Evolutionary conservation across 768 basidiomycete species (phyloP).

Genomic region (Tubosaeta sp.): DNA sequence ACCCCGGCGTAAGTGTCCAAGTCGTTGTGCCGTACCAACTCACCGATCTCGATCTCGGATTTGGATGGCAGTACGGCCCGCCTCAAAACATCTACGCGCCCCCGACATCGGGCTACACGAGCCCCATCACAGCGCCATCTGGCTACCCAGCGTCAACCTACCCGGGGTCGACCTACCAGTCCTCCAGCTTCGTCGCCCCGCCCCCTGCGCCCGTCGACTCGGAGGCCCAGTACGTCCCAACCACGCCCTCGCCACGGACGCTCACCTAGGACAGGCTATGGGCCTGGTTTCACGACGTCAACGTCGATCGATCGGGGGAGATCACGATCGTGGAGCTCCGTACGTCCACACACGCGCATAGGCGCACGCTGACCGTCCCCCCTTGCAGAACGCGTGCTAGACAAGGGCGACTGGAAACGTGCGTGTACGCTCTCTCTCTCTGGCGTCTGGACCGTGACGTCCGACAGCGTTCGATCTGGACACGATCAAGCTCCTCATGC

Average conservation of each 20-base stretch:
- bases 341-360: constrained; percentile 33
- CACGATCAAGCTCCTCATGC: constrained; percentile 82
- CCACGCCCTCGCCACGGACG: too few species aligned
- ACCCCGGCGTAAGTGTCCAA: constrained; percentile 12
- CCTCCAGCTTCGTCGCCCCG: constrained; percentile 8
- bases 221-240: constrained; percentile 62
- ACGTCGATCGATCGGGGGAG: constrained; percentile 61
- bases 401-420: constrained; percentile 76
- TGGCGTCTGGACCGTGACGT: neutral
- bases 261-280: constrained; percentile 47
- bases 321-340: constrained; percentile 66
- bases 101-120: constrained; percentile 3
- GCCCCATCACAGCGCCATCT: constrained; percentile 1
- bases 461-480: constrained; percentile 73
- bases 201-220: constrained; percentile 43
- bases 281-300: constrained; percentile 69
- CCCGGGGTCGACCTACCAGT: neutral
- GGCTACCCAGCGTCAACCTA: constrained; percentile 12
- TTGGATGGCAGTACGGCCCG: constrained; percentile 1
- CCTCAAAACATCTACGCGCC: constrained; percentile 11
- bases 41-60: neutral
- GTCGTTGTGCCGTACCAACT: neutral
- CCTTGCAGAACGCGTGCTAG: constrained; percentile 40
- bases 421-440: constrained; percentile 26
- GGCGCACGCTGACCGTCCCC: neutral